Base-by-base conservation (phyloP, 2,329 filamentous ascomycete species). In the Colletotrichum australisinense region DNA sequence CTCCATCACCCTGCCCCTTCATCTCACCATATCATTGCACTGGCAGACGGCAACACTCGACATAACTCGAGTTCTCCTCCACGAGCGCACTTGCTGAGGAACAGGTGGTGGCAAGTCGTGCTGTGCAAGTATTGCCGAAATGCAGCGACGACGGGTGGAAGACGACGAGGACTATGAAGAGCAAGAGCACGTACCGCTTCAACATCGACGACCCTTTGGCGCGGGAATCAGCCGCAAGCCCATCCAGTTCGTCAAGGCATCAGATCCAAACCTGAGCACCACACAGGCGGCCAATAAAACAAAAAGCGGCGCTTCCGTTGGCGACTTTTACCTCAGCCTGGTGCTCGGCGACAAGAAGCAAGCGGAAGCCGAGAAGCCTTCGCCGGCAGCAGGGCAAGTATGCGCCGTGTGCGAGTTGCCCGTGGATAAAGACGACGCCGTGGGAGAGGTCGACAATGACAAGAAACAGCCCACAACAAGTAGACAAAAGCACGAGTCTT, bases 251-350 rank as follows among this genome's bases (percentile, higher is more conserved):
- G 88, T 92, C n/a, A 86, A 84, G 26, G 90, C 89, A 8, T 83
- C 85, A 28, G 83, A 84, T 30, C 81, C 81, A 1, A 80, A 83
- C 12, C 71, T 79, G 16, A 79, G 77, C 9, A 76, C 80, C 2
- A 79, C 78, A 16, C 74, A 76, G 1, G 55, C 80, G 9, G 72
- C 76, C 16, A 80, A 80, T 32, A 74, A 77, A 28, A 76, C 79
- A 19, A 76, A 73, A 7, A 73, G 74, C 6, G 77, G 75, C 16
- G 68, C 76, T 3, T 82, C 82, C 7, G 80, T 89, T 42, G 86
- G 89, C 1, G 90, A 94, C 69, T 82, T 90, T 58, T 94, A 95
- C 77, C 87, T 94, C 30, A 89, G 87, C 73, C 87, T 94, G 72
- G 93, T 94, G 24, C 83, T 93, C n/a, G 85, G 86, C 8, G 56